These are phyloP conservation scores for Penicillium salamii DNA, from an alignment of 495 filamentous ascomycete genomes.

Conservation along the genomic window DNA sequence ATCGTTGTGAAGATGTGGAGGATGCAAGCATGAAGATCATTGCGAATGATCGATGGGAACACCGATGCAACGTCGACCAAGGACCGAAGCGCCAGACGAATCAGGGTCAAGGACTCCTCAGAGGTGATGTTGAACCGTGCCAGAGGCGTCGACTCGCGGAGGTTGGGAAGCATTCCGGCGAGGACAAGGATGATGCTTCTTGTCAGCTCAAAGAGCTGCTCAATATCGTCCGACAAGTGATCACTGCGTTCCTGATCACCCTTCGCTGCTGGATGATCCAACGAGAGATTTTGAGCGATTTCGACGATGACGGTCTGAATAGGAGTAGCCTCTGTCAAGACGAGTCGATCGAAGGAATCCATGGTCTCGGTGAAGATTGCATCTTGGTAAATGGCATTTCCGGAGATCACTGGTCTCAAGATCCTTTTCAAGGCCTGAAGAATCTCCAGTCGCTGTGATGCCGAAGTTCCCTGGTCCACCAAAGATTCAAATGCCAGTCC, in stretches of 20 bases:
- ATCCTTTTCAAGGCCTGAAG: constrained; percentile 93
- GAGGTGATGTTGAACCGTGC: constrained; percentile 57
- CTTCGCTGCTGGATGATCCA: constrained; percentile 87
- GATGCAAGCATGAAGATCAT: constrained; percentile 94
- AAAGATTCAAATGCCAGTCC: constrained; percentile 95
- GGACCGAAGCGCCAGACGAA: constrained; percentile 75
- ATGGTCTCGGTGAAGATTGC: constrained; percentile 96
- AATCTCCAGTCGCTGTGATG: constrained; percentile 84
- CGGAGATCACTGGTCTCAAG: constrained; percentile 87
- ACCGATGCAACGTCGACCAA: constrained; percentile 92
- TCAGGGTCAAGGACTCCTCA: constrained; percentile 80
- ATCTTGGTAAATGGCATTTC: constrained; percentile 93
- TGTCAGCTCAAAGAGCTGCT: constrained; percentile 95
- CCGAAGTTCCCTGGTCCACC: constrained; percentile 69
- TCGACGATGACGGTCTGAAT: constrained; percentile 93
- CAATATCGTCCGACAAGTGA: constrained; percentile 90
- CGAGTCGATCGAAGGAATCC: constrained; percentile 90
- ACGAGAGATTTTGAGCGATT: constrained; percentile 83
- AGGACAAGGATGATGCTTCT: constrained; percentile 92
- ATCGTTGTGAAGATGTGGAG: constrained; percentile 95
- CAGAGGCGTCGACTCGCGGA: constrained; percentile 70
- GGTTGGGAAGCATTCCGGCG: constrained; percentile 78
- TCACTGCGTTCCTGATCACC: constrained; percentile 61
- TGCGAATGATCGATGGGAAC: constrained; percentile 94
- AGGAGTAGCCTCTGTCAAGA: constrained; percentile 80